Evolutionary conservation across 768 basidiomycete species (phyloP), one percentile per base, ranked within the genome.

Genomic region (Gautieria morchelliformis): DNA sequence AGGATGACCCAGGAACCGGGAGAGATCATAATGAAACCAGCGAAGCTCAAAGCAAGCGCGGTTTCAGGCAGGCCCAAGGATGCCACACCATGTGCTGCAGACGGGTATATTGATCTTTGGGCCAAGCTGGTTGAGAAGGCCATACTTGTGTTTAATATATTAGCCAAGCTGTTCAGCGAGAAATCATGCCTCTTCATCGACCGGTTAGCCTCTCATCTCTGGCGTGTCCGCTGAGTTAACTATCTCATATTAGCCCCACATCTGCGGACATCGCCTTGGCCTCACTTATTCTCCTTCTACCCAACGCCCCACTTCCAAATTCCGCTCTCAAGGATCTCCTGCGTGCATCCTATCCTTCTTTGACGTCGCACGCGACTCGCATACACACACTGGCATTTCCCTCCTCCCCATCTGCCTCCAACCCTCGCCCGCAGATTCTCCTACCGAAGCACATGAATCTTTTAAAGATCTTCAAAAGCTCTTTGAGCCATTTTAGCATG

Each of bases 1-100:
- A 63, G 61, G 15, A 44, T 24, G 42, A 22, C 24, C 19, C 41
- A 58, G n/a, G 33, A 22, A 22, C 19, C n/a, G 39, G 40, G 48
- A 19, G 33, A 44, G 17, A 46, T 69, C 60, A 68, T 53, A 52
- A 63, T 61, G 64, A 68, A 57, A 60, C 32, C 46, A 66, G 70
- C 53, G 69, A 71, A 47, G 63, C 68, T 8, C 70, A 68, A 14
- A 78, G 82, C 61, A 72, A 77, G 39, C 76, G 74, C 39, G 77
- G 78, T 0, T 89, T 89, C 62, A 78, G 80, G 62, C 75, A 78
- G 27, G 82, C 87, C 56, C 85, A 82, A 74, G 87, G 84, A 30
- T 15, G 70, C 58, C 22, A 22, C 33, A 22, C 33, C 10, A 53
- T 30, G 8, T 32, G 22, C 8, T 37, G 22, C 5, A 3, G 24